These are phyloP conservation scores for Nitzschia inconspicua DNA, from an alignment of 108 stramenopile species.

Conservation along the genomic window DNA sequence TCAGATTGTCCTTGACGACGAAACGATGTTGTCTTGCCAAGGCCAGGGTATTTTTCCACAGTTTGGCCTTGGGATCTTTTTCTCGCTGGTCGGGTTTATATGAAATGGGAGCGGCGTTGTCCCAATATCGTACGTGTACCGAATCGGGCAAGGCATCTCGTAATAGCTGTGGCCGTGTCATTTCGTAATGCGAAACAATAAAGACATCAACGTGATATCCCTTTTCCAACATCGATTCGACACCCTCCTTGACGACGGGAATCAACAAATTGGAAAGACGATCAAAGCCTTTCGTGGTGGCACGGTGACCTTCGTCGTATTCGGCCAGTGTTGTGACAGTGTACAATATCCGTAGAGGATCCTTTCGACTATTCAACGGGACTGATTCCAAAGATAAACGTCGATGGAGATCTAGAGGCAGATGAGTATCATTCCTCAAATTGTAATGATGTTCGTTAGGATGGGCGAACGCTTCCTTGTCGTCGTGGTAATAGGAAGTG, in stretches of 20 bases:
- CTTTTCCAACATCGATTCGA: slow-evolving; percentile 48
- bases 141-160: slow-evolving; percentile 39
- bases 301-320: slow-evolving; percentile 67
- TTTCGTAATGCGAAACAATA: slow-evolving; percentile 44
- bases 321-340: slow-evolving; percentile 76
- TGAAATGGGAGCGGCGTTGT: slow-evolving; percentile 64
- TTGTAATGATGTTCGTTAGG: no score
- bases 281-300: slow-evolving; percentile 59
- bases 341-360: slow-evolving; percentile 48
- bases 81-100: slow-evolving; percentile 39
- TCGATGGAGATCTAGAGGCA: no score
- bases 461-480: no score
- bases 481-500: no score
- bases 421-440: no score
- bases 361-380: no score
- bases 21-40: slow-evolving; percentile 81
- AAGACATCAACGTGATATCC: slow-evolving; percentile 77
- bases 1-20: slow-evolving; percentile 70
- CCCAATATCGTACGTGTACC: slow-evolving; percentile 67
- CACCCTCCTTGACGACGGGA: slow-evolving; percentile 67
- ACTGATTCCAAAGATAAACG: no score
- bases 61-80: slow-evolving; percentile 3
- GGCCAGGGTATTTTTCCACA: slow-evolving; percentile 32
- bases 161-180: slow-evolving; percentile 50
- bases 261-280: slow-evolving; percentile 63